phyloP scores from a whole-genome alignment of 2,329 filamentous ascomycete species.

The Exophiala aquamarina region DNA sequence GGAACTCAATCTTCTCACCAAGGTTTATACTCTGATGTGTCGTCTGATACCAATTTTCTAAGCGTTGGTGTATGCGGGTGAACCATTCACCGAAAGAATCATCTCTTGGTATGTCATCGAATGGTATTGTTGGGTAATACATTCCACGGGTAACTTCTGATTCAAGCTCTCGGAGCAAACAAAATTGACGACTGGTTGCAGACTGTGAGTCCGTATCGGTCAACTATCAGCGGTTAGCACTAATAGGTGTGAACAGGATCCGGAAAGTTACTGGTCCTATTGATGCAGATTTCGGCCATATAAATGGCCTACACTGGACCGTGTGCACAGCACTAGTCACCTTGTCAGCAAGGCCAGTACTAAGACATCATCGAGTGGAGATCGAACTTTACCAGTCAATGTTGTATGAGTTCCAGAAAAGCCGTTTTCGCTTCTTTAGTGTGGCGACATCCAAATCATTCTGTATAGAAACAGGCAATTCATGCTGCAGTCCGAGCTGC shows the following conservation, averaged over 20 bases:
- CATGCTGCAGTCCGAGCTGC: constrained; percentile 12
- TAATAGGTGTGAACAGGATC: too few species aligned
- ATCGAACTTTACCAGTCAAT: constrained; percentile 9
- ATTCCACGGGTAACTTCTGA: constrained; percentile 9
- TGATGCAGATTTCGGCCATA: constrained; percentile 6
- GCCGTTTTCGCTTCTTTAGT: constrained; percentile 8
- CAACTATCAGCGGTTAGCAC: constrained; percentile 1
- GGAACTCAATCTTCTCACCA: constrained; percentile 14
- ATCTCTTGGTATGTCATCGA: background rate
- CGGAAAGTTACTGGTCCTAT: constrained; percentile 7
- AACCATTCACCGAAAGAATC: constrained; percentile 7
- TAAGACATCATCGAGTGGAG: background rate
- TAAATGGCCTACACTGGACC: constrained; percentile 10
- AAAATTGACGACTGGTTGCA: constrained; percentile 8
- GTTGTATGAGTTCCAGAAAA: constrained; percentile 17
- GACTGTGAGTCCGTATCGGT: constrained; percentile 9
- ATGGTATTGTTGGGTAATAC: constrained; percentile 4
- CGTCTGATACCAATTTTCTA: constrained; percentile 11
- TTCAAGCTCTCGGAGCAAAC: constrained; percentile 9
- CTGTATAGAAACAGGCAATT: constrained; percentile 4
- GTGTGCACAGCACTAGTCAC: constrained; percentile 9
- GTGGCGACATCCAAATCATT: background rate
- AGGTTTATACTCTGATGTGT: constrained; percentile 12
- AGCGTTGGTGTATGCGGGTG: constrained; percentile 2
- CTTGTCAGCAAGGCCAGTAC: background rate